Evolutionary conservation across 495 filamentous ascomycete genomes (phyloP).

Genomic region (Delitschia confertaspora): DNA sequence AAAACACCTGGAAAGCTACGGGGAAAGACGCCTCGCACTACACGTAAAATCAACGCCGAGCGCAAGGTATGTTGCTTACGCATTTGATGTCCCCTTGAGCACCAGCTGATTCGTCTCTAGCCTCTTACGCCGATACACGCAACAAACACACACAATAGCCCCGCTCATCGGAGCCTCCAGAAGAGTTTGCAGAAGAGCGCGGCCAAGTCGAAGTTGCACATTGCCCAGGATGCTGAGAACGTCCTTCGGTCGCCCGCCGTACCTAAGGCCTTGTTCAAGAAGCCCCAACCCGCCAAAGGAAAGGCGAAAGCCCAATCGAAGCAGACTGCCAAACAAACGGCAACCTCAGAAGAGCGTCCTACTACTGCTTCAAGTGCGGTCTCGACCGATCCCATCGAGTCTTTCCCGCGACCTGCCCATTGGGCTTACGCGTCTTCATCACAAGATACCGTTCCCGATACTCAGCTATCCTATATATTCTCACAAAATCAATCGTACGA

Average conservation of each 20-base stretch:
- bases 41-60: slow-evolving; percentile 55
- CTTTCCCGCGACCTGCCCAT: too few relatives aligned
- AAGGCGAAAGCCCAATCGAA: too few relatives aligned
- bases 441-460: slow-evolving; percentile 17
- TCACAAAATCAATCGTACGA: slow-evolving; percentile 11
- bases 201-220: slow-evolving; percentile 27
- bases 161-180: slow-evolving; percentile 22
- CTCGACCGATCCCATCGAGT: too few relatives aligned
- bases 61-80: slow-evolving; percentile 52
- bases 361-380: too few relatives aligned
- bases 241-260: slow-evolving; percentile 8
- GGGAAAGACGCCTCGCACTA: slow-evolving; percentile 84
- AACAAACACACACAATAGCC: slow-evolving; percentile 36
- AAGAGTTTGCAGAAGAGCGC: slow-evolving; percentile 21
- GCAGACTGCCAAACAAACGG: background rate
- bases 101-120: slow-evolving; percentile 39
- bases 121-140: slow-evolving; percentile 77
- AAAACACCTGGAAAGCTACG: slow-evolving; percentile 93
- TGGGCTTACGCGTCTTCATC: slow-evolving; percentile 8
- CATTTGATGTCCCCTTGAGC: background rate
- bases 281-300: slow-evolving; percentile 3
- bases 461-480: slow-evolving; percentile 19
- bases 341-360: too few relatives aligned
- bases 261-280: slow-evolving; percentile 5
- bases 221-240: slow-evolving; percentile 21